Evolutionary conservation across 768 basidiomycete species (phyloP).

Genomic region (Phlegmacium glaucopus): DNA sequence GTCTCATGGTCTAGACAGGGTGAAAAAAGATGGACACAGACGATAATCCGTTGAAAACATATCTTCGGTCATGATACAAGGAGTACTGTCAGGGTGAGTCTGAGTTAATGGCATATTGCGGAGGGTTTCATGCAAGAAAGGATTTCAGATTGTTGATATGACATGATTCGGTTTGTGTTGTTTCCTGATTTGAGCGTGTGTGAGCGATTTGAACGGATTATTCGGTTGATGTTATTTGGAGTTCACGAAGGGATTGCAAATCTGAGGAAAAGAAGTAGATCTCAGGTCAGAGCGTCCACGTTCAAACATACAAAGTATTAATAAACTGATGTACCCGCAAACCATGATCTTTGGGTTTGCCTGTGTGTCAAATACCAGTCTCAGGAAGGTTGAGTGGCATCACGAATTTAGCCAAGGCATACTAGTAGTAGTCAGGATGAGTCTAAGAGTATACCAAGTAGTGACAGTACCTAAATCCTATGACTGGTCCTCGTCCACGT

Average conservation of each 20-base stretch:
- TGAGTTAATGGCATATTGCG: too few species aligned
- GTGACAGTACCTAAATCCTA: slow-evolving; percentile 94
- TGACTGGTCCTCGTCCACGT: slow-evolving; percentile 84
- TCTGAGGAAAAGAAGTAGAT: slow-evolving; percentile 4
- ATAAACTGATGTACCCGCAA: slow-evolving; percentile 72
- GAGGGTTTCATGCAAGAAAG: too few species aligned
- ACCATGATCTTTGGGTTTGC: slow-evolving; percentile 91
- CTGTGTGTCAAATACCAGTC: slow-evolving; percentile 88
- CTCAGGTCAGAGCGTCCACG: slow-evolving; percentile 36
- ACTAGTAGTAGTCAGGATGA: neutral
- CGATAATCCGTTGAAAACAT: too few species aligned
- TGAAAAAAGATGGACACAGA: neutral
- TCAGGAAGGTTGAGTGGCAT: slow-evolving; percentile 27
- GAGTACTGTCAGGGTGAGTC: too few species aligned
- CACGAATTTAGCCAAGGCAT: slow-evolving; percentile 2
- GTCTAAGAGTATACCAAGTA: slow-evolving; percentile 28
- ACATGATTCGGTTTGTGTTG: neutral
- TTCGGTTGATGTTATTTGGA: neutral
- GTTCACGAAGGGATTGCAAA: slow-evolving; percentile 2
- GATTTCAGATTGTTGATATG: too few species aligned
- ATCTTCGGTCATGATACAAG: neutral
- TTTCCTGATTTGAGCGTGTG: neutral
- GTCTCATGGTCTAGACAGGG: slow-evolving; percentile 89
- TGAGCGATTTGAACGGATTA: neutral
- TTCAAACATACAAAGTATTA: slow-evolving; percentile 18